Percentiles rank a stretch among this genome's conserved stretches.
These are phyloP conservation scores for Lachnellula subtilissima DNA, from an alignment of 2,329 filamentous ascomycete genomes.

Conservation along the genomic window DNA sequence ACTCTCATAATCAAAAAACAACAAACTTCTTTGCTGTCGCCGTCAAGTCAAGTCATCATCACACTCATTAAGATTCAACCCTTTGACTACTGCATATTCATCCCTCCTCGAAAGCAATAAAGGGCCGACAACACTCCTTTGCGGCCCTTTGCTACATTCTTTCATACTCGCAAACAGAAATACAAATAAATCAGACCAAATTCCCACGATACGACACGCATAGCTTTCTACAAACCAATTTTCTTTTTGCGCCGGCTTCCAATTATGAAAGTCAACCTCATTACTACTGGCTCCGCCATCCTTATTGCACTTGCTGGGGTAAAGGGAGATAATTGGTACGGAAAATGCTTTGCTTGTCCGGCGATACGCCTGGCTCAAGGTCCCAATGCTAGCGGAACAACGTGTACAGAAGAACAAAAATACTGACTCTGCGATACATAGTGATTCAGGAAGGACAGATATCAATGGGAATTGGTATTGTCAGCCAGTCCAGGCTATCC, in stretches of 20 bases:
- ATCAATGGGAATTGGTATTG: slow-evolving; percentile 61
- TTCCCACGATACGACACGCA: background rate
- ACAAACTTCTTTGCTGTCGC: background rate
- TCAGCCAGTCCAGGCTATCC: slow-evolving; percentile 58
- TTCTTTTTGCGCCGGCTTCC: background rate
- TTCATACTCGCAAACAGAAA: background rate
- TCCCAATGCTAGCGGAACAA: background rate
- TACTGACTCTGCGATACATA: slow-evolving; percentile 11
- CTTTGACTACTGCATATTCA: background rate
- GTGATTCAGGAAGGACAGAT: slow-evolving; percentile 26
- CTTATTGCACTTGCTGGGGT: background rate
- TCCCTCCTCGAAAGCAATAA: background rate
- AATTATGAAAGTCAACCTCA: background rate
- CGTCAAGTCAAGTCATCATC: background rate
- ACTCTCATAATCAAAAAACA: background rate
- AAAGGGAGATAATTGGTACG: background rate
- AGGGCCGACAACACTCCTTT: background rate
- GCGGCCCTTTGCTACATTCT: background rate
- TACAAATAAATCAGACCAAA: background rate
- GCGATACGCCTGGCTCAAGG: background rate
- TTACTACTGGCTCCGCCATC: background rate
- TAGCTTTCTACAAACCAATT: background rate
- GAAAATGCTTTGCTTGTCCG: background rate
- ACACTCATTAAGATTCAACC: background rate
- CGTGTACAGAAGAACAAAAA: background rate